Evolutionary conservation across 257 asterid genomes (phyloP), one percentile per base, ranked within the genome.

Genomic region (Jacaranda copaia): DNA sequence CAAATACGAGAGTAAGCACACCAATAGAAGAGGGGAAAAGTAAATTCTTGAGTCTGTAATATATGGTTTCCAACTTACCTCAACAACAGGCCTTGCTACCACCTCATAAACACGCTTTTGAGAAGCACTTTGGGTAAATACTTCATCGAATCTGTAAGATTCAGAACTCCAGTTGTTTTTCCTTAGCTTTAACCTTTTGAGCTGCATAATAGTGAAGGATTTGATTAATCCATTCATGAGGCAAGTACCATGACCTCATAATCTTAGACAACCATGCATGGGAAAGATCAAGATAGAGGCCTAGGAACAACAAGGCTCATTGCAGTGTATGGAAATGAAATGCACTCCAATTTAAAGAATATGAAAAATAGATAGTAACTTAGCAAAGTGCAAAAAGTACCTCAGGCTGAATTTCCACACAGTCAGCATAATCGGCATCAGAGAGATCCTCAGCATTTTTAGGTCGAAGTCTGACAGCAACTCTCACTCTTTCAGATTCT

Each of bases 61-160:
- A 38, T 36, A 56, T 5, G 38, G 42, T 32, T 66, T 77, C 19
- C 43, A 66, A 62, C 79, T 77, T 80, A 91, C 98, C 91, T 93
- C 97, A 78, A 93, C 97, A 64, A 93, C 98, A 71, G 98, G 97
- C 86, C 90, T 91, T 76, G 98, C 98, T 55, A 93, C 98, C 48
- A 77, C 94, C 85, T 93, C 98, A 45, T 93, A 93, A 70, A 93
- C 87, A 36, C 96, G 98, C 84, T 88, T 93, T 71, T 93, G 98
- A 42, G 98, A 93, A 79, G 97, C 87, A 80, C 83, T 90, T 74
- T 86, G 95, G 10, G 96, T 85, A 67, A 93, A 91, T 49, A 91
- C 83, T 80, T 93, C 97, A 82, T 93, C 98, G 76, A 93, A 93
- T 83, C 88, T 82, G 78, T 88, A 89, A 52, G 88, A 70, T 71